phyloP scores from a whole-genome alignment of 2,329 filamentous ascomycete species.

The Neonectria ditissima region DNA sequence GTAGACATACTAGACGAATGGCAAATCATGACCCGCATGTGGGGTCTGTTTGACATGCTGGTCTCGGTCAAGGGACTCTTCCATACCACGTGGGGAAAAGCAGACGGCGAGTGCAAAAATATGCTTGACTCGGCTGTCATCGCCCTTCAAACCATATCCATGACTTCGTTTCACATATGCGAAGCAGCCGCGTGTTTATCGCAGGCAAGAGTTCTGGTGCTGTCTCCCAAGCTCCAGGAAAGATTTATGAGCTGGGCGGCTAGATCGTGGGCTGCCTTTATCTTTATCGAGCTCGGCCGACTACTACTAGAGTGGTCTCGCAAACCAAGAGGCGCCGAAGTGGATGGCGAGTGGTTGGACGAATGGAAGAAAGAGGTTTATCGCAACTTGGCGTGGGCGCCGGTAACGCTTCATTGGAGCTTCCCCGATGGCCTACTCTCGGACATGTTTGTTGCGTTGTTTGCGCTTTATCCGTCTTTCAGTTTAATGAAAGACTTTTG shows the following conservation, averaged over 20 bases:
- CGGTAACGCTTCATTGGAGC: constrained; percentile 24
- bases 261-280: constrained; percentile 18
- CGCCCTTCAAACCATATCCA: not conserved
- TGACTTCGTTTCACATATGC: constrained; percentile 19
- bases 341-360: constrained; percentile 10
- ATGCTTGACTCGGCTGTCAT: not conserved
- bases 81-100: not conserved
- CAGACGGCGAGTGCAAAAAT: not conserved
- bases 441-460: constrained; percentile 13
- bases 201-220: constrained; percentile 4
- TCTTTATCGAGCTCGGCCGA: constrained; percentile 10
- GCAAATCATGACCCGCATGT: constrained; percentile 25
- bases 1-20: constrained; percentile 24
- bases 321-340: not conserved
- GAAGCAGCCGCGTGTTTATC: constrained; percentile 19
- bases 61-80: constrained; percentile 9
- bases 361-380: constrained; percentile 18
- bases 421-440: constrained; percentile 17
- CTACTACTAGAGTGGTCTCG: constrained; percentile 8
- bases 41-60: constrained; percentile 26
- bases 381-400: constrained; percentile 20
- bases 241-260: constrained; percentile 12
- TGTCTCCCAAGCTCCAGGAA: constrained; percentile 14
- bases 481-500: constrained; percentile 23
- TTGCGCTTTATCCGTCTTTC: constrained; percentile 18